Evolutionary conservation across 108 stramenopile species (phyloP).

Genomic region (Cyclotella atomus): DNA sequence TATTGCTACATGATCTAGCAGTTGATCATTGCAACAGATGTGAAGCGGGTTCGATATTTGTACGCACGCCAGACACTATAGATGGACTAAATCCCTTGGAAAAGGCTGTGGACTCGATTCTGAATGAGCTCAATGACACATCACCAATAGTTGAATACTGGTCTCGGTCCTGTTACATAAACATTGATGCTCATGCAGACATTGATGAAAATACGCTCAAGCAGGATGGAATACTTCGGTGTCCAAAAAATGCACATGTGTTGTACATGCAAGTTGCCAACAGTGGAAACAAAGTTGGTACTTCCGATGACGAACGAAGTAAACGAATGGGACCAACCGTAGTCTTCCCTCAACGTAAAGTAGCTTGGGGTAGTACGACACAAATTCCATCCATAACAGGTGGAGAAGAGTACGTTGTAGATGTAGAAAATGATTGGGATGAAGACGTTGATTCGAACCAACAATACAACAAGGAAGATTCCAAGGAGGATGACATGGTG

Average conservation of each 20-base stretch:
- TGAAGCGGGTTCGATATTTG: constrained; percentile 32
- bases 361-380: constrained; percentile 37
- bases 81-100: constrained; percentile 59
- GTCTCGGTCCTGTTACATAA: constrained; percentile 59
- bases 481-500: constrained; percentile 44
- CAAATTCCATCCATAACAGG: constrained; percentile 5
- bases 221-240: constrained; percentile 49
- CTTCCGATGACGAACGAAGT: neutral
- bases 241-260: constrained; percentile 57
- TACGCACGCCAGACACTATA: neutral
- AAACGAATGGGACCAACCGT: constrained; percentile 37
- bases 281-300: constrained; percentile 1
- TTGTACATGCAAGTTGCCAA: constrained; percentile 54
- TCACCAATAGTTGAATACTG: constrained; percentile 63
- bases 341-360: constrained; percentile 33
- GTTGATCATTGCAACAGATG: constrained; percentile 35
- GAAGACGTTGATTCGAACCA: constrained; percentile 12
- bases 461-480: too few species aligned
- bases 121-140: constrained; percentile 48
- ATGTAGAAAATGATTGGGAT: constrained; percentile 47
- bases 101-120: constrained; percentile 51
- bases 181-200: constrained; percentile 74
- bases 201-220: constrained; percentile 63
- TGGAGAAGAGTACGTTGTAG: constrained; percentile 33
- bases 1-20: constrained; percentile 33